phyloP scores from a whole-genome alignment of 257 asterid genomes.

The Fraxinus cuspidata region DNA sequence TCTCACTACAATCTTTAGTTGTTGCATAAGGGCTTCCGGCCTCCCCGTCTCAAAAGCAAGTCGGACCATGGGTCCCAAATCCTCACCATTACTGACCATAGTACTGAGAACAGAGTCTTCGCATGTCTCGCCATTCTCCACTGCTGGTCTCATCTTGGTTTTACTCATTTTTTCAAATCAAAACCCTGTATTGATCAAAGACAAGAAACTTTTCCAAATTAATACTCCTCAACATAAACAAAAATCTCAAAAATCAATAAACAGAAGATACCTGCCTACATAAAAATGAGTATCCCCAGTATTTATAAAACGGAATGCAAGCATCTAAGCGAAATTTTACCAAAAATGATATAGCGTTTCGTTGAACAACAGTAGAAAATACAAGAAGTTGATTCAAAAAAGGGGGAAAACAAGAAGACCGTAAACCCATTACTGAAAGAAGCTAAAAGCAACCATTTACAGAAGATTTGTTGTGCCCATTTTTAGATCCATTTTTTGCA shows the following conservation, averaged over 20 bases:
- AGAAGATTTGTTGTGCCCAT: background rate
- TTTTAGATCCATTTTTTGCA: constrained; percentile 28
- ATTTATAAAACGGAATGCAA: no score
- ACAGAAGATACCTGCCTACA: no score
- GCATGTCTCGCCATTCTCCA: constrained; percentile 55
- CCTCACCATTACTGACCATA: constrained; percentile 79
- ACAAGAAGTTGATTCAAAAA: no score
- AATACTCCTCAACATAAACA: constrained; percentile 3
- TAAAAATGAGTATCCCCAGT: no score
- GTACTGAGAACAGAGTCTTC: constrained; percentile 88
- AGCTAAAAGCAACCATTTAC: constrained; percentile 2
- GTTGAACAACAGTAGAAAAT: background rate
- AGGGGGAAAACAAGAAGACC: background rate
- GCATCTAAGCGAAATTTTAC: background rate
- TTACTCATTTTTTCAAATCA: constrained; percentile 43
- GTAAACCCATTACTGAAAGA: background rate
- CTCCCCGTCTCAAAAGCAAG: constrained; percentile 71
- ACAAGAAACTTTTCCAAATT: constrained; percentile 14
- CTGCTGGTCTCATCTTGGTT: constrained; percentile 58
- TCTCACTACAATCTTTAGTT: constrained; percentile 67
- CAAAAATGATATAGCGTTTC: background rate
- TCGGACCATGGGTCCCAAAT: constrained; percentile 88
- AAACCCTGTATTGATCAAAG: constrained; percentile 33
- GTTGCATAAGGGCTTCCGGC: constrained; percentile 77
- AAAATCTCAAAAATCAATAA: no score